A percentile compares a stretch with the other conserved stretches of the same genome.
phyloP scores from a whole-genome alignment of 371 early-diverging fungal genomes.

The Mucor mucedo region DNA sequence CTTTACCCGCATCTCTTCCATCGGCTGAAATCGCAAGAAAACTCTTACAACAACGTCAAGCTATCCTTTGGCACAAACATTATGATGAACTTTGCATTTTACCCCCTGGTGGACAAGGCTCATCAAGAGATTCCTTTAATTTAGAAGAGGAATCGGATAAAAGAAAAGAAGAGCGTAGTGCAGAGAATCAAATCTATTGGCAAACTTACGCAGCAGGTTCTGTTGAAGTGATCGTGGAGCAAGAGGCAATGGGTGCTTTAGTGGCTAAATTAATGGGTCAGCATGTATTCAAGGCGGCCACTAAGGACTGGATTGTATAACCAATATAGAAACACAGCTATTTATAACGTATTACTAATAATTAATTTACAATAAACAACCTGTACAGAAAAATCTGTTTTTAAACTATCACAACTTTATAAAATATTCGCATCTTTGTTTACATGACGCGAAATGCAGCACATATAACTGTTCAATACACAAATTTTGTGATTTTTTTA shows the following conservation, averaged over 20 bases:
- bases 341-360: too few species aligned
- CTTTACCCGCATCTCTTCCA: conserved; percentile 47
- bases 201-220: conserved; percentile 51
- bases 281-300: conserved; percentile 33
- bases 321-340: not conserved
- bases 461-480: too few species aligned
- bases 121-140: not conserved
- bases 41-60: conserved; percentile 32
- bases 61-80: conserved; percentile 28
- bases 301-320: conserved; percentile 19
- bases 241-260: conserved; percentile 38
- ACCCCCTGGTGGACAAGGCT: not conserved
- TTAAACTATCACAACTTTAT: too few species aligned
- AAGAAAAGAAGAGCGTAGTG: conserved; percentile 6
- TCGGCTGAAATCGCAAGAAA: conserved; percentile 45
- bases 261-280: conserved; percentile 47
- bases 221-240: conserved; percentile 40
- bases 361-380: too few species aligned
- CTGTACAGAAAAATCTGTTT: too few species aligned
- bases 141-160: not conserved
- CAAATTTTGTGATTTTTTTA: too few species aligned
- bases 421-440: too few species aligned
- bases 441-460: too few species aligned
- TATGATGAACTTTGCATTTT: conserved; percentile 16
- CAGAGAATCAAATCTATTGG: conserved; percentile 30